Conservation (phyloP, 2,329 filamentous ascomycete species). For the Diaporthe amygdali region DNA sequence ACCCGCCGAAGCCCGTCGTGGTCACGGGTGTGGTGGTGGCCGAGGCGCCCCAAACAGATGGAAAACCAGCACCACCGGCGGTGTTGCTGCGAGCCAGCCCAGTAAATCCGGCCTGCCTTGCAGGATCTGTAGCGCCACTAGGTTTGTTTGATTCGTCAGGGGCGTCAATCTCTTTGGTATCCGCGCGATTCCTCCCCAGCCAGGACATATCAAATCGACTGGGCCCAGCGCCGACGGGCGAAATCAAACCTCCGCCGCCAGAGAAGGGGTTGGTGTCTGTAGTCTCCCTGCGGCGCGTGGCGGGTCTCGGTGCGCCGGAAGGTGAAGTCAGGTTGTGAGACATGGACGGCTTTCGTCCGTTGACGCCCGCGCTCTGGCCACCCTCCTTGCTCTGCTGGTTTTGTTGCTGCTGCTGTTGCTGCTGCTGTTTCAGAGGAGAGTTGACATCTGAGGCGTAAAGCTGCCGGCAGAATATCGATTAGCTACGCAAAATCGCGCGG, state of each 20-base stretch:
- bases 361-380: constrained; percentile 59
- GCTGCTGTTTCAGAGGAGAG: constrained; percentile 79
- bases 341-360: constrained; percentile 82
- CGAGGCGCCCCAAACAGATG: constrained; percentile 51
- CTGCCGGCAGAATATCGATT: constrained; percentile 48
- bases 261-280: constrained; percentile 69
- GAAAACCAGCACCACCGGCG: constrained; percentile 49
- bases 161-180: constrained; percentile 61
- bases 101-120: constrained; percentile 46
- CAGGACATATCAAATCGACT: constrained; percentile 69
- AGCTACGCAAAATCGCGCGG: constrained; percentile 29
- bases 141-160: constrained; percentile 50
- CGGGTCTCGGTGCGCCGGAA: constrained; percentile 71
- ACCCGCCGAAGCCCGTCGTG: constrained; percentile 79
- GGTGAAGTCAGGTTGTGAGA: constrained; percentile 80
- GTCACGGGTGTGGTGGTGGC: constrained; percentile 64
- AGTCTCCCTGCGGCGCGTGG: constrained; percentile 83
- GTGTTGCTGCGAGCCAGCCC: constrained; percentile 61
- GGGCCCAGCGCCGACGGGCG: constrained; percentile 57
- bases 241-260: constrained; percentile 54
- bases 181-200: constrained; percentile 57
- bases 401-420: constrained; percentile 50
- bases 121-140: constrained; percentile 35
- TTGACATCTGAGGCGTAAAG: constrained; percentile 88
- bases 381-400: constrained; percentile 67